Percentiles rank a stretch among this genome's conserved stretches.
These are phyloP conservation scores for Corylus avellana DNA, from an alignment of 306 rosid species.

Conservation along the genomic window DNA sequence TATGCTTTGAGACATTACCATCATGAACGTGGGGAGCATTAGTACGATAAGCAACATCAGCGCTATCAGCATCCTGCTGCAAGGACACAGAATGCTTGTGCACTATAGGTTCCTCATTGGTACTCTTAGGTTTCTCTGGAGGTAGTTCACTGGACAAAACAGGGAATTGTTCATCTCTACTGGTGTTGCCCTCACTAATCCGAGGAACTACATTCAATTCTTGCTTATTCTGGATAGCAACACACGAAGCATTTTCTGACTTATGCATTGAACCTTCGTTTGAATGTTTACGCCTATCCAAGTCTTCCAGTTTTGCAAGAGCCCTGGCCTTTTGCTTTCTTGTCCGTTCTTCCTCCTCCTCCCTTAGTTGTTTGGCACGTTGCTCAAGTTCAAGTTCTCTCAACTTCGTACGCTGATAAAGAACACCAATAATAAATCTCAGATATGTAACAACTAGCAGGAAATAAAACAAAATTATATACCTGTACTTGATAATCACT, in stretches of 20 bases:
- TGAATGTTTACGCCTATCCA: conserved; percentile 55
- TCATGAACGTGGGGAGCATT: conserved; percentile 47
- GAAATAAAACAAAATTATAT: conserved; percentile 21
- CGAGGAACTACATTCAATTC: conserved; percentile 40
- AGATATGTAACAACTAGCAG: conserved; percentile 22
- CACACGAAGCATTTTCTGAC: conserved; percentile 41
- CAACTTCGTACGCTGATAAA: conserved; percentile 62
- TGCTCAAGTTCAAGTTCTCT: conserved; percentile 76
- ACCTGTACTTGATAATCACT: conserved; percentile 72
- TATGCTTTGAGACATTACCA: conserved; percentile 57
- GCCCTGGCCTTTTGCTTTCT: conserved; percentile 83
- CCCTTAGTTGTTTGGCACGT: conserved; percentile 74
- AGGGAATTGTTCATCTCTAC: conserved; percentile 36
- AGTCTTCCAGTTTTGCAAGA: conserved; percentile 77
- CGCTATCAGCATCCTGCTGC: conserved; percentile 49
- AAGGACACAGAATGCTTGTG: conserved; percentile 42
- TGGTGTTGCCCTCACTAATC: conserved; percentile 30
- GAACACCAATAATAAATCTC: conserved; percentile 28
- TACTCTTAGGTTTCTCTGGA: conserved; percentile 34
- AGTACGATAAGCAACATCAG: conserved; percentile 34
- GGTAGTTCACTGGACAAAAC: conserved; percentile 37
- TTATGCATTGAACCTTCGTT: conserved; percentile 47
- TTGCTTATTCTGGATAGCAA: conserved; percentile 48
- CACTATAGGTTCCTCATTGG: conserved; percentile 39
- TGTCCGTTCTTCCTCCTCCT: conserved; percentile 84